Base-by-base conservation (phyloP, 2,329 filamentous ascomycete species). In the Colletotrichum eleusines region DNA sequence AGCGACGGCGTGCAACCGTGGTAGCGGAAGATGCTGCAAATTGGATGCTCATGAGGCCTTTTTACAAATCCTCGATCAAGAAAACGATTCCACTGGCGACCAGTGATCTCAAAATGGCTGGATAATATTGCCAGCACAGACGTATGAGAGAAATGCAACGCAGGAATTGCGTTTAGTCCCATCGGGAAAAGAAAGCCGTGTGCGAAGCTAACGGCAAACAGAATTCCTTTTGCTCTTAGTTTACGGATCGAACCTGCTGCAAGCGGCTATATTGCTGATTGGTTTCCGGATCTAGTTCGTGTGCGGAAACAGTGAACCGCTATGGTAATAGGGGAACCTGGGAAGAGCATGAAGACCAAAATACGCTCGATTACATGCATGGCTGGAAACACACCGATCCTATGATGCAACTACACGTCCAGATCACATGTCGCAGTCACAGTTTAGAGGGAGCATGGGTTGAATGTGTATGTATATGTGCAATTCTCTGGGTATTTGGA, bases 211-310 rank as follows among this genome's bases (percentile, higher is more conserved):
- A 16, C 44, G 9, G 4, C 33, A 42, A 33, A 35, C 11, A 7
- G 26, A 20, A n/a, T 28, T 5, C 57, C 40, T 12, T 7, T n/a
- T 46, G 5, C 26, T 60, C 28, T 18, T 20, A 48, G 40, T 20
- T 23, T 48, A 11, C 48, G 54, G 58, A 38, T 54, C 48, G 20
- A 35, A 23, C 40, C 53, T 46, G 38, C 66, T 31, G 62, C 53
- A 69, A 31, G 53, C 66, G 66, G 54, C 20, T 3, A 28, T 7
- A 5, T 38, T 59, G 20, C 6, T 35, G 4, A 9, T 40, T 28
- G 23, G 42, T 28, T 23, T 8, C 46, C 14, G 14, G 6, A 16
- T 8, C 23, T 8, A 50, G 23, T 50, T 2, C 7, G 3, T 28
- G 16, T 16, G 5, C 6, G 5, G 12, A 50, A 28, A 7, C 8